A percentile compares a stretch with the other conserved stretches of the same genome.
phyloP scores from a whole-genome alignment of 2,329 filamentous ascomycete species.

The Fusarium sp. region DNA sequence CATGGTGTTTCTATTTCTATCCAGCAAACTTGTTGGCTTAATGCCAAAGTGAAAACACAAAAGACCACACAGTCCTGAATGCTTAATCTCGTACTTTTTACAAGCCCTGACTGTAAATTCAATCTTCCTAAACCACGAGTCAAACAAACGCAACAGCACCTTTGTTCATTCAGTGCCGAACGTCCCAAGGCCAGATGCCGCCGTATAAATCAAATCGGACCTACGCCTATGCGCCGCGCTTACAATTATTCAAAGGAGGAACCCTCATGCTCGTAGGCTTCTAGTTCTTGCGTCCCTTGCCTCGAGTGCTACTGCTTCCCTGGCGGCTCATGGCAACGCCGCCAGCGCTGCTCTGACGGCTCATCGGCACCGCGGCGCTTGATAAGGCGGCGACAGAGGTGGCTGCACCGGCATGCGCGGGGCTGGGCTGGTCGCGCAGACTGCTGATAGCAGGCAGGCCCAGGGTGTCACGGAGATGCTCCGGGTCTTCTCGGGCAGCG shows the following conservation, averaged over 20 bases:
- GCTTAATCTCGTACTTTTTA: conserved; percentile 6
- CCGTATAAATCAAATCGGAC: conserved; percentile 28
- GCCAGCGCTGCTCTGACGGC: conserved; percentile 64
- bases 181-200: conserved; percentile 18
- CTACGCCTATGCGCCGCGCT: conserved; percentile 44
- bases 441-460: conserved; percentile 57
- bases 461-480: conserved; percentile 59
- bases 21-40: conserved; percentile 17
- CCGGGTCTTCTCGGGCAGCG: conserved; percentile 58
- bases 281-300: conserved; percentile 54
- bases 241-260: conserved; percentile 42
- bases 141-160: conserved; percentile 23
- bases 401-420: conserved; percentile 36
- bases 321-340: conserved; percentile 66
- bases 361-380: conserved; percentile 59
- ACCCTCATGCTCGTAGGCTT: conserved; percentile 9
- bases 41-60: conserved; percentile 19
- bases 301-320: conserved; percentile 61
- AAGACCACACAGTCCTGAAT: conserved; percentile 5
- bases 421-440: conserved; percentile 54
- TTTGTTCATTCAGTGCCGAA: conserved; percentile 11
- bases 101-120: conserved; percentile 8
- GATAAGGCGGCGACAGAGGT: conserved; percentile 43
- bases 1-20: conserved; percentile 38
- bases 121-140: conserved; percentile 18